Evolutionary conservation across 2,329 filamentous ascomycete species (phyloP), one percentile per base, ranked within the genome.

Genomic region (Ceratocystis alfenasii): DNA sequence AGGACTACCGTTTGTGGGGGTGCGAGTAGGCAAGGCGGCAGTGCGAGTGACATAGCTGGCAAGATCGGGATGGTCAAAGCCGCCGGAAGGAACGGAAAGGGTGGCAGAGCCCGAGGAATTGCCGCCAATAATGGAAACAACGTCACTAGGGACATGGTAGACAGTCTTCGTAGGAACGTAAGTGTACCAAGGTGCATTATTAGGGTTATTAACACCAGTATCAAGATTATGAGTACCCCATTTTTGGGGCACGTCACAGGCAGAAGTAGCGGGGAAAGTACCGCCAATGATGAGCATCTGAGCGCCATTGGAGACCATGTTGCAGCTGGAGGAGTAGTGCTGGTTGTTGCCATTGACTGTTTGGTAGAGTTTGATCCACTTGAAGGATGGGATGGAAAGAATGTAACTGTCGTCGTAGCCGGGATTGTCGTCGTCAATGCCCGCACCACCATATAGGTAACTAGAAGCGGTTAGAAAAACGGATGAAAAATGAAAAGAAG

Each of bases 281-380:
- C 85, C 85, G 25, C 85, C 84, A 45, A 86, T 81, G 60, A 87
- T 77, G 28, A 87, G 73, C 80, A 87, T 86, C 72, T 87, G 84
- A 3, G 79, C 77, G 59, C 76, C 74, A 64, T 79, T 77, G 22
- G 73, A 70, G 28, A 84, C 74, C 33, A 86, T 80, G 70, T 83
- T 83, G 71, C 83, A 86, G 45, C 78, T 81, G 33, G 84, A 75
- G 30, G 79, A 80, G 71, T 85, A 79, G 69, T 84, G 82, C 15
- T 78, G 78, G 17, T 25, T 46, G 17, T 48, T 65, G 59, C 61
- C 48, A 46, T 75, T 71, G 36, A 77, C 75, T 0, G 76, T 76
- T 12, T 78, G 79, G 65, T 78, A 81, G 69, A 79, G 76, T 68
- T 81, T 82, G 68, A 85, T 81, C 84, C 84, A 87, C 2, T 77